These are phyloP conservation scores for Agrocybe praecox DNA, from an alignment of 768 basidiomycete genomes.

Conservation along the genomic window DNA sequence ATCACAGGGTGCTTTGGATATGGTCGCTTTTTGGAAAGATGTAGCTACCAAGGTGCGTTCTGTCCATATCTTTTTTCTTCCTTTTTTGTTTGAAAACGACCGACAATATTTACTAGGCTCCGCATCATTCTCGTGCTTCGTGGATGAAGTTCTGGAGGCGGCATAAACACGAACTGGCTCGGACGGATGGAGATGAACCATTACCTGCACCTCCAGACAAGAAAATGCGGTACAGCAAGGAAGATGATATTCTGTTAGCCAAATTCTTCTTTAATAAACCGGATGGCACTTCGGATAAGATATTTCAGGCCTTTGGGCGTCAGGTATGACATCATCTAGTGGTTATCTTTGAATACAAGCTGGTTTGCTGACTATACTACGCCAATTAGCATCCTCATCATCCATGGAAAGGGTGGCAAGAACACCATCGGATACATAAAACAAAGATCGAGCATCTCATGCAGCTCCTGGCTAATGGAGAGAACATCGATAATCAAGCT, in stretches of 20 bases:
- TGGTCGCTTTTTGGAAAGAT: slow-evolving; percentile 38
- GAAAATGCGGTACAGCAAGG: slow-evolving; percentile 83
- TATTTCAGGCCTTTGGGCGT: slow-evolving; percentile 81
- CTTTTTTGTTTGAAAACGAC: not conserved
- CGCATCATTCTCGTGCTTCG: slow-evolving; percentile 88
- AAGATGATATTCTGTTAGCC: slow-evolving; percentile 80
- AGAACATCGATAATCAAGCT: slow-evolving; percentile 38
- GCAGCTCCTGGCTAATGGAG: slow-evolving; percentile 58
- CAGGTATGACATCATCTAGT: slow-evolving; percentile 42
- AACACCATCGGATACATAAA: slow-evolving; percentile 88
- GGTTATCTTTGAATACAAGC: slow-evolving; percentile 1
- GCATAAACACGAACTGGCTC: slow-evolving; percentile 82
- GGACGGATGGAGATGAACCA: slow-evolving; percentile 66
- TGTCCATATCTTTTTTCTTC: not conserved
- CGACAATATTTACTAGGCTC: slow-evolving; percentile 52
- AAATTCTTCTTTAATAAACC: slow-evolving; percentile 72
- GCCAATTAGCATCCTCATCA: slow-evolving; percentile 76
- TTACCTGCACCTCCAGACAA: slow-evolving; percentile 80
- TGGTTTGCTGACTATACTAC: slow-evolving; percentile 2
- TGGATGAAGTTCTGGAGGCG: slow-evolving; percentile 95
- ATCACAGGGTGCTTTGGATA: slow-evolving; percentile 43
- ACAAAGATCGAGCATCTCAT: slow-evolving; percentile 84
- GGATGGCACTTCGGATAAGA: slow-evolving; percentile 81
- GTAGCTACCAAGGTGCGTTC: slow-evolving; percentile 28
- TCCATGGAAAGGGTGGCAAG: slow-evolving; percentile 95